Evolutionary conservation across 495 filamentous ascomycete genomes (phyloP).

Genomic region (Neurospora cerealis): DNA sequence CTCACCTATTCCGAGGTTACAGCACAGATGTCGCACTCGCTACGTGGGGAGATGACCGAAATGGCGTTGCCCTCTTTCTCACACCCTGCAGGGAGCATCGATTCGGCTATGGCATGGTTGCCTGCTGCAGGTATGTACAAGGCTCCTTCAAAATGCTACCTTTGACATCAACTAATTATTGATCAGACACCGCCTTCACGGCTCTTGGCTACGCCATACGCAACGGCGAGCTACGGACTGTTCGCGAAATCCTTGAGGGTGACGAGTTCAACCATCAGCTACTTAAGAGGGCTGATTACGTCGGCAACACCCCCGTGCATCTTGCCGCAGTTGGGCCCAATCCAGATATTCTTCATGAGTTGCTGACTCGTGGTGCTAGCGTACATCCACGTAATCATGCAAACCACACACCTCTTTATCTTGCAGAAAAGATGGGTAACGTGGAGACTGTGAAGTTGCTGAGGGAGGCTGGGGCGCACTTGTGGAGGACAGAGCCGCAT

Average conservation of each 20-base stretch:
- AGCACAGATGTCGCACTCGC: slow-evolving; percentile 58
- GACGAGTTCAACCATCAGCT: slow-evolving; percentile 50
- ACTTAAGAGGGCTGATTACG: slow-evolving; percentile 73
- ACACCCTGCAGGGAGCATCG: slow-evolving; percentile 51
- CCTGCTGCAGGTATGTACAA: slow-evolving; percentile 20
- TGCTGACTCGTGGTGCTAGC: slow-evolving; percentile 69
- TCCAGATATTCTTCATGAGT: slow-evolving; percentile 52
- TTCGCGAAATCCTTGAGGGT: slow-evolving; percentile 54
- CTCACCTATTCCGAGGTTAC: slow-evolving; percentile 53
- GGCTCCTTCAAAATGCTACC: slow-evolving; percentile 14
- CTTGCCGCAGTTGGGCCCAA: slow-evolving; percentile 43
- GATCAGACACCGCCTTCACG: slow-evolving; percentile 47
- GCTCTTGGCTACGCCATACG: slow-evolving; percentile 75
- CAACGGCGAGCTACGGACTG: slow-evolving; percentile 54
- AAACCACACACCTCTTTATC: slow-evolving; percentile 72
- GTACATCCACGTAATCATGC: slow-evolving; percentile 78
- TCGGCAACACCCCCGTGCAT: slow-evolving; percentile 75
- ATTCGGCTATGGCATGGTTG: slow-evolving; percentile 21
- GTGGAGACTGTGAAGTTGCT: slow-evolving; percentile 56
- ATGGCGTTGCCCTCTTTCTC: slow-evolving; percentile 51
- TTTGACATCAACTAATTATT: slow-evolving; percentile 14
- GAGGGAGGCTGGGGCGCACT: slow-evolving; percentile 25
- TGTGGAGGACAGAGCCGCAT: slow-evolving; percentile 20
- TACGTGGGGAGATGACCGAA: slow-evolving; percentile 85
- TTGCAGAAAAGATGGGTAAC: slow-evolving; percentile 50